Base-by-base conservation (phyloP, 208 protist species). In the Acanthamoeba triangularis region DNA sequence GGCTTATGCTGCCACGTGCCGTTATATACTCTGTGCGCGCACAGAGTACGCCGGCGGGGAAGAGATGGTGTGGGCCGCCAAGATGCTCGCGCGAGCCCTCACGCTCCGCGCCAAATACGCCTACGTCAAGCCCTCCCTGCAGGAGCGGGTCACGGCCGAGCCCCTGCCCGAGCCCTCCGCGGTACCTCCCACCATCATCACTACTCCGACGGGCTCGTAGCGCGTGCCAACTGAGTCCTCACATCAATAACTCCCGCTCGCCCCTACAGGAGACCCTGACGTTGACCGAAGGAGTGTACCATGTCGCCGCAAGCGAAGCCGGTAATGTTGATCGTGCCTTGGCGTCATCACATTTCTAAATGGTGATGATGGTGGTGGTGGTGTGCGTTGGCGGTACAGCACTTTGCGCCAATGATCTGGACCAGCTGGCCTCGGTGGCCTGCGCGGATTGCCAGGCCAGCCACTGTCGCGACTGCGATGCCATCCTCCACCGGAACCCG, bases 51-150 rank as follows among this genome's bases (percentile, higher is more conserved):
- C 25, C 41, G 76, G 37, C 20, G 76, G 47, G n/a, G 54, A 63
- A 35, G 85, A 92, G 37, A 8, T 92, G 25, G 85, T 92, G 37
- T 74, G 85, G 63, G 85, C 85, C 20, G 47, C 59, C 85, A 65
- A 92, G 35, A 65, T 92, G 59, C 56, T 92, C 33, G 85, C 54
- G 30, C 30, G 23, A 92, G 85, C 28, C 37, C 33, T 47, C 3
- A 56, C 35, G 7, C 56, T 92, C 11, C 47, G 85, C 33, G 35
- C 7, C 14, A 92, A 92, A 28, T 92, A 92, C 63, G 85, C 25
- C 35, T 92, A 76, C 35, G 49, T 90, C 47, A 90, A 63, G 49
- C 52, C 47, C 47, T 25, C 28, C 13, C 44, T 52, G 44, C 2
- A 61, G 28, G 52, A 90, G 54, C 6, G 82, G n/a, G 41, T 28